Base-by-base conservation (phyloP, 257 asterid species). In the Salvia hispanica region DNA sequence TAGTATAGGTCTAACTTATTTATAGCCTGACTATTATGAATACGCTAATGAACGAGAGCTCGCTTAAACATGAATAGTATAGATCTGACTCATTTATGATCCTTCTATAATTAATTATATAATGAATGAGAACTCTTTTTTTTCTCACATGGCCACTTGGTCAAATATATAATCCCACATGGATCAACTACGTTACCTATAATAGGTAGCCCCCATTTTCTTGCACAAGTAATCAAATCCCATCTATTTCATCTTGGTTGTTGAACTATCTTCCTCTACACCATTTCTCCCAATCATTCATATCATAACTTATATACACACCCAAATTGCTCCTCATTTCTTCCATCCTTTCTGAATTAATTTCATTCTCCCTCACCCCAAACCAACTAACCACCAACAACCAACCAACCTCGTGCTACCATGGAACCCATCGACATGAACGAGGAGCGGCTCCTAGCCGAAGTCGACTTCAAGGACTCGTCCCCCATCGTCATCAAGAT, bases 401-500 rank as follows among this genome's bases (percentile, higher is more conserved):
- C 31, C 31, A 4, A 4, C 7, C 40, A 36, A 36, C 7, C 6
- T 1, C 5, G 40, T 36, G 40, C 7, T 36, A 4, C 40, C 7
- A 39, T 7, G 56, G 75, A 57, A 47, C 72, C 58, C 80, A 80
- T 76, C 51, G 86, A 83, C 18, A 74, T 80, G 84, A 47, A 78
- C 2, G 73, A 73, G 11, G 84, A 83, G 78, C 76, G 86, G 71
- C 75, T 83, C 0, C 75, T 72, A 37, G 84, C 84, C 2, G 86
- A 84, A 65, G 76, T 84, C 7, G 86, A 82, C 21, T 81, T 74
- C 79, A 74, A 72, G 61, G 89, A 81, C 59, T 69, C 89, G 2
- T 81, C 84, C 0, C 74, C 86, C 40, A 54, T 73, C 18, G 85
- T 84, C 53, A 79, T 84, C 48, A 81, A 75, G 45, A 81, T 84